Base-by-base conservation (phyloP, 177 flowering plant genomes). In the Vitis hybrid region DNA sequence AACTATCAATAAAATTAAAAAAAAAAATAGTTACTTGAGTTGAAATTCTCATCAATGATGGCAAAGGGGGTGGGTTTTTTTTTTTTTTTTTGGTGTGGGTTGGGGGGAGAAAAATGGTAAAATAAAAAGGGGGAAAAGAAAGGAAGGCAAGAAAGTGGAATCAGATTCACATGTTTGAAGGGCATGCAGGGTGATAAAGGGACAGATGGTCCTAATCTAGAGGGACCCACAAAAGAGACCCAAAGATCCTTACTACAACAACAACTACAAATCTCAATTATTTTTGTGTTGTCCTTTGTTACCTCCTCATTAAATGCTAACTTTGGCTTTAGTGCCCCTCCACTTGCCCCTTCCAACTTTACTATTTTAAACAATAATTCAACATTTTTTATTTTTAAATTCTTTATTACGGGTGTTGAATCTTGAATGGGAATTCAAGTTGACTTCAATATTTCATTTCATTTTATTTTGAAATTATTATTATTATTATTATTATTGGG, bases 101-200 rank as follows among this genome's bases (percentile, higher is more conserved):
- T 27, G 27, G 6, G 46, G 7, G 46, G 8, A 35, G 46, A 35
- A 35, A 40, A 40, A n/a, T 40, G 8, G 18, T 6, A 8, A 40
- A 48, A 15, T 8, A 48, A 40, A 62, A 18, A 17, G 9, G 24
- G n/a, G 40, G 6, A 3, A 6, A 24, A 14, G 9, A 21, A 9
- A 12, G 24, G 17, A 4, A 9, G 27, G 49, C 11, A 18, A 14
- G 21, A 50, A n/a, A 51, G 10, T 40, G 54, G 68, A 70, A 78
- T 78, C 74, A 46, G 72, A 79, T 73, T 78, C 81, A 70, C 82
- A 60, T 67, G 82, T 64, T 24, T 63, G 64, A 60, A 75, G 70
- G 68, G 77, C 76, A 72, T 79, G 79, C 81, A 66, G 80, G 46
- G 74, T 69, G 70, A 73, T 73, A 62, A 71, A 70, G 77, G 72